Conservation (phyloP, 225 moss, liverwort and hornwort species). For the Anthoceros angustus region DNA sequence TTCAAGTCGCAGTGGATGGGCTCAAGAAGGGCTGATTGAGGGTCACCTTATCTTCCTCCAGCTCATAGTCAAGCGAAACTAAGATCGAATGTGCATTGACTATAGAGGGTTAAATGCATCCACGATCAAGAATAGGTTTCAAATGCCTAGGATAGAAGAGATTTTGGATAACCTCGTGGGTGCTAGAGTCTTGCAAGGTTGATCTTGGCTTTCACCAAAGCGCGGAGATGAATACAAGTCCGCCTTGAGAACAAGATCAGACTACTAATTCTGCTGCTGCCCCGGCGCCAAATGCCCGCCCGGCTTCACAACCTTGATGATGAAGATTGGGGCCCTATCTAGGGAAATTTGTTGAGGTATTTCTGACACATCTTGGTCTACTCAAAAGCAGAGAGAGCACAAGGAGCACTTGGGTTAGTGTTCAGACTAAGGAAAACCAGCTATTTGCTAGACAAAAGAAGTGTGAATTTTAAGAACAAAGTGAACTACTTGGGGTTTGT, state of each 20-base stretch:
- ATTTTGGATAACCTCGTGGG: background rate
- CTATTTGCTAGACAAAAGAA: no score
- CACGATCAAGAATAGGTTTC: no score
- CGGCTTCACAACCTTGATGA: conserved; percentile 9
- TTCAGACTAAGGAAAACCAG: no score
- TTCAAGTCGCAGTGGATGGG: background rate
- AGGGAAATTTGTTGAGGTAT: conserved; percentile 10
- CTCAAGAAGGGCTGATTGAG: conserved; percentile 6
- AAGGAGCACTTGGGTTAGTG: background rate
- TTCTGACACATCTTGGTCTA: conserved; percentile 12
- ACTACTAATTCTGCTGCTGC: conserved; percentile 9
- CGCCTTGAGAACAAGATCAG: conserved; percentile 3
- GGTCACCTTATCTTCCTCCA: conserved; percentile 9
- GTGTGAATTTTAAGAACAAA: no score
- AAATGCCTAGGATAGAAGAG: no score
- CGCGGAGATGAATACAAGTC: conserved; percentile 6
- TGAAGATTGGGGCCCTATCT: background rate
- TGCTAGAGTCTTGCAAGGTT: background rate
- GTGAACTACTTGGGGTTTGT: no score
- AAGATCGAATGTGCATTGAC: conserved; percentile 7
- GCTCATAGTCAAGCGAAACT: conserved; percentile 8
- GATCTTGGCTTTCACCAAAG: conserved; percentile 11
- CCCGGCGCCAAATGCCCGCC: conserved; percentile 10
- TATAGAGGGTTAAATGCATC: no score
- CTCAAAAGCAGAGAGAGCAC: background rate